Percentiles rank a stretch among this genome's conserved stretches.
phyloP scores from a whole-genome alignment of 345 rosid genomes.

The Linum lewisii region DNA sequence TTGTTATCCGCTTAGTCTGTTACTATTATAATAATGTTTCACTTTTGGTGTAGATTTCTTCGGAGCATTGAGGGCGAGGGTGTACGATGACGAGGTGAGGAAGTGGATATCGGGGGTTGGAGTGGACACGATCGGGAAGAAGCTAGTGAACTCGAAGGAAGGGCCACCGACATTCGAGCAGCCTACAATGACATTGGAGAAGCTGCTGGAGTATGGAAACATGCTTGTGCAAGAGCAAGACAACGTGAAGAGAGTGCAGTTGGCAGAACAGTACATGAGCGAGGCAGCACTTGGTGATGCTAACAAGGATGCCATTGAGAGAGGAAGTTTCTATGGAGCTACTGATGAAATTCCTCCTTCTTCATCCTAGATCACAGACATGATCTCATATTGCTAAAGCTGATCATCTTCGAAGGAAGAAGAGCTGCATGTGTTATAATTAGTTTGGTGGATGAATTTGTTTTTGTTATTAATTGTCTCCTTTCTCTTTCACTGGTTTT shows the following conservation, averaged over 20 bases:
- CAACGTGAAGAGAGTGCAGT: slow-evolving; percentile 5
- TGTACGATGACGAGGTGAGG: slow-evolving; percentile 7
- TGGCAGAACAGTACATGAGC: background rate
- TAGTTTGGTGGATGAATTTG: too few relatives aligned
- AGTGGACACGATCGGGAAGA: slow-evolving; percentile 2
- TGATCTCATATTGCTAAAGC: too few relatives aligned
- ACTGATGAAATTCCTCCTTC: too few relatives aligned
- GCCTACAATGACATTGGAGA: slow-evolving; percentile 3
- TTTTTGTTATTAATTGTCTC: too few relatives aligned
- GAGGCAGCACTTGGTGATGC: slow-evolving; percentile 5
- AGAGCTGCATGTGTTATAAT: too few relatives aligned
- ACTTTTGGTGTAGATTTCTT: background rate
- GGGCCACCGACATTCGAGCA: slow-evolving; percentile 4
- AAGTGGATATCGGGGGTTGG: slow-evolving; percentile 3
- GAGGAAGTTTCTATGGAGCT: background rate
- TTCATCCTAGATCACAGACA: too few relatives aligned
- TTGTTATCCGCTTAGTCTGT: too few relatives aligned
- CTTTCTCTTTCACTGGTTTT: too few relatives aligned
- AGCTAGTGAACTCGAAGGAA: slow-evolving; percentile 4
- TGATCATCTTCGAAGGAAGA: too few relatives aligned
- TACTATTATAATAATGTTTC: too few relatives aligned
- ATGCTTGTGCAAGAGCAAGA: slow-evolving; percentile 6
- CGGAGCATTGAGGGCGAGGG: slow-evolving; percentile 1
- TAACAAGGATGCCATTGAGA: slow-evolving; percentile 6
- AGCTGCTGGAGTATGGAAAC: slow-evolving; percentile 2